phyloP scores from a whole-genome alignment of 148 eudicot species.

The Amaranthus palmeri region DNA sequence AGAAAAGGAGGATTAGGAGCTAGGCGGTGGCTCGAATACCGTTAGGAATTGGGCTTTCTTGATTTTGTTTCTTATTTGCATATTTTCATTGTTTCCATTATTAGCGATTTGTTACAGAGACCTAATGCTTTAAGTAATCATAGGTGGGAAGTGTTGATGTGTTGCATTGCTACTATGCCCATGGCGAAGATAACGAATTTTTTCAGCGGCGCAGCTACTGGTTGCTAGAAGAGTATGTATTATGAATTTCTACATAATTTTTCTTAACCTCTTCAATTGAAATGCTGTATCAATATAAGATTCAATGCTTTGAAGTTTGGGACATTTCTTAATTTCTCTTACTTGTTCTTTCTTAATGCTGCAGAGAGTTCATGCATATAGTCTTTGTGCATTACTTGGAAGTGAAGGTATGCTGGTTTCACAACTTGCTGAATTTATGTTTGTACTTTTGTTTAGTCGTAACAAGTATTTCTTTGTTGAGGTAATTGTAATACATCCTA shows the following conservation, averaged over 20 bases:
- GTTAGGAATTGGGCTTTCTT: no score
- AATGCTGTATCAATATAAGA: background rate
- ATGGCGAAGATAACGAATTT: conserved; percentile 57
- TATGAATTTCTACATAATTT: conserved; percentile 11
- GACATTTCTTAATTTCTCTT: conserved; percentile 6
- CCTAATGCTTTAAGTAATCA: conserved; percentile 23
- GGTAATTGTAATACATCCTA: background rate
- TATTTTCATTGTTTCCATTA: no score
- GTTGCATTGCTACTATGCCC: conserved; percentile 63
- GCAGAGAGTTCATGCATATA: conserved; percentile 57
- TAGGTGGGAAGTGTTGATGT: conserved; percentile 65
- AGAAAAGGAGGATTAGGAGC: no score
- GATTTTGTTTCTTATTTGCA: no score
- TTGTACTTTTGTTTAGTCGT: background rate
- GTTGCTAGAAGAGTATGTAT: conserved; percentile 63
- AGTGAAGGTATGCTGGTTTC: conserved; percentile 38
- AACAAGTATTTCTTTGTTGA: background rate
- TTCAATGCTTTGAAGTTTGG: background rate
- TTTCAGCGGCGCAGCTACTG: conserved; percentile 65
- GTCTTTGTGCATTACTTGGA: conserved; percentile 65
- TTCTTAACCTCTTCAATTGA: background rate
- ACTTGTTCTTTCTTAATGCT: conserved; percentile 18
- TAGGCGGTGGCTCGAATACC: no score
- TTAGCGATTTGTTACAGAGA: no score
- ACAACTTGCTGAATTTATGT: background rate